Base-by-base conservation (phyloP, 2,329 filamentous ascomycete genomes). In the Paramyrothecium roridum region DNA sequence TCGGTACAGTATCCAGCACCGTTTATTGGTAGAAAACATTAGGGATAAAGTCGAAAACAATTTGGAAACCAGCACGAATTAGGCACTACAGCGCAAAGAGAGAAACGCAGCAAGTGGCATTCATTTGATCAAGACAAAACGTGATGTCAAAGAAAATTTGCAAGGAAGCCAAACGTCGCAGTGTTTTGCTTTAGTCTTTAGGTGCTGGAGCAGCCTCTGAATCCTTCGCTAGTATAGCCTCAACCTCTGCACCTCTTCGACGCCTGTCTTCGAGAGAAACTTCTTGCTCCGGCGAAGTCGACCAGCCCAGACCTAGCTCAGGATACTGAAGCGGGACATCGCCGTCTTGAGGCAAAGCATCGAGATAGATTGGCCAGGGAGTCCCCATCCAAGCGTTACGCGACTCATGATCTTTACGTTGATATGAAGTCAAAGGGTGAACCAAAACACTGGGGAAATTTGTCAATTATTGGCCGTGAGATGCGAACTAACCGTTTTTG, bases 321-420 rank as follows among this genome's bases (percentile, higher is more conserved):
- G 68, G 67, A 49, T 71, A 71, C 52, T 71, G 68, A 17, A 69
- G 58, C 3, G 68, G 68, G 13, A 67, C 56, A 3, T 65, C 61
- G 4, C 63, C 64, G 43, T 64, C 62, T 7, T 21, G 49, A 1
- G 67, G 68, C 48, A 71, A 54, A 4, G 45, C 56, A 23, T 70
- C 67, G 10, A 71, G 49, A 53, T 67, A 69, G 11, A 71, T 68
- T 1, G 68, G 68, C 68, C 68, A 71, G 0, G 68, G 66, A 1
- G 61, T 66, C 26, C 68, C 68, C 59, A 71, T 60, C 68, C 68
- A 71, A 21, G 62, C 68, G 49, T 69, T 68, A 21, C 68, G 65
- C 10, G 58, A 57, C 59, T 70, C 68, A 49, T 71, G 68, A 48
- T 71, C 68, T 22, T 56, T 57, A 33, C 68, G 67, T 59, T 70